phyloP scores from a whole-genome alignment of 2,329 filamentous ascomycete species.

The Tolypocladium guangdongense region DNA sequence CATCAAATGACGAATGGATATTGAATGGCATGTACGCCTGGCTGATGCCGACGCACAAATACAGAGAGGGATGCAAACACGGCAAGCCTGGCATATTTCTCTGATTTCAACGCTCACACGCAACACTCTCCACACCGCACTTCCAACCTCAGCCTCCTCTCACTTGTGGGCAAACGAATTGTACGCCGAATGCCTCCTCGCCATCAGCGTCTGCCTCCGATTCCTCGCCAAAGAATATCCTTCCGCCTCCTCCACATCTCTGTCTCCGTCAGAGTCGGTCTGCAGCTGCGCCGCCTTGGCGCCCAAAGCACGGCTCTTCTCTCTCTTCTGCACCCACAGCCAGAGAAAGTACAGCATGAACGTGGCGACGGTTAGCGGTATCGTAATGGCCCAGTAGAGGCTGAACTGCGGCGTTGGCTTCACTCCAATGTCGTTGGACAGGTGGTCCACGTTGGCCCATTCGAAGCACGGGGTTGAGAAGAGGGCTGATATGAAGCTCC shows the following conservation, averaged over 20 bases:
- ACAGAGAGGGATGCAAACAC: not conserved
- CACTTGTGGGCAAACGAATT: not conserved
- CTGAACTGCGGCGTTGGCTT: conserved; percentile 22
- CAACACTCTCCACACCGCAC: too few species aligned
- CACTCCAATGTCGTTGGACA: conserved; percentile 15
- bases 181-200: not conserved
- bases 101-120: too few species aligned
- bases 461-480: conserved; percentile 25
- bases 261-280: not conserved
- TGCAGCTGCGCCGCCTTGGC: not conserved
- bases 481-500: conserved; percentile 30
- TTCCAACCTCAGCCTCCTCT: too few species aligned
- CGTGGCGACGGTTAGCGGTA: conserved; percentile 24
- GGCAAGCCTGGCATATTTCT: not conserved
- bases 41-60: not conserved
- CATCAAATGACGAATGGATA: not conserved
- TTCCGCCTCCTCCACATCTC: conserved; percentile 1
- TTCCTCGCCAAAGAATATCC: not conserved
- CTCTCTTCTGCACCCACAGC: conserved; percentile 19
- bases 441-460: conserved; percentile 15
- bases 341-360: conserved; percentile 24
- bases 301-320: conserved; percentile 6
- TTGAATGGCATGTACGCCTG: too few species aligned
- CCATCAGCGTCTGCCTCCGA: conserved; percentile 1
- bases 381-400: conserved; percentile 29